A percentile compares a stretch with the other conserved stretches of the same genome.
Evolutionary conservation across 169 alveolate species (phyloP).

Genomic region (Cryptosporidium bovis): DNA sequence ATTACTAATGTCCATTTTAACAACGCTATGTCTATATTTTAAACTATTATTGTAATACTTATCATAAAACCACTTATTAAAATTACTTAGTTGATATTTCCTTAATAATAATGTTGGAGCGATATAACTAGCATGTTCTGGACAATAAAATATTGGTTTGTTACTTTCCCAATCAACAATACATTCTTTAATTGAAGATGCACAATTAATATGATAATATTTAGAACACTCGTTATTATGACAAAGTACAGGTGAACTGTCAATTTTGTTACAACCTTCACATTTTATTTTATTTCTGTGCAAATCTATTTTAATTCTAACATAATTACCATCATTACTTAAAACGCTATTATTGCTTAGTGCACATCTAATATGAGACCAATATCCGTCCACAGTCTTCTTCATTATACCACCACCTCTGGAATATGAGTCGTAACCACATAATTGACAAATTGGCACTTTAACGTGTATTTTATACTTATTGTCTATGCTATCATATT

Average conservation of each 20-base stretch:
- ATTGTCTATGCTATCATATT: background rate
- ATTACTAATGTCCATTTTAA: no score
- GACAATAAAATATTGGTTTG: slow-evolving; percentile 47
- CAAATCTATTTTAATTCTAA: slow-evolving; percentile 37
- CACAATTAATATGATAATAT: slow-evolving; percentile 54
- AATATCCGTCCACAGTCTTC: slow-evolving; percentile 42
- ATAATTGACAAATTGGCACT: slow-evolving; percentile 72
- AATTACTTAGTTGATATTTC: slow-evolving; percentile 43
- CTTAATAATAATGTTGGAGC: slow-evolving; percentile 66
- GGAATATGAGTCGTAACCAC: slow-evolving; percentile 60
- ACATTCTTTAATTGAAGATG: slow-evolving; percentile 46
- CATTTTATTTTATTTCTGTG: slow-evolving; percentile 51
- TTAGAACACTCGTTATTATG: slow-evolving; percentile 30
- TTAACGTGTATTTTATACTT: slow-evolving; percentile 12
- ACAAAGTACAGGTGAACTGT: slow-evolving; percentile 54
- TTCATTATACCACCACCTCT: slow-evolving; percentile 73
- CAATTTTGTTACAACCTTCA: slow-evolving; percentile 46
- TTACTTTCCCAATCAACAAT: slow-evolving; percentile 72
- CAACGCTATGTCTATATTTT: background rate
- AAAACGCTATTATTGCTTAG: slow-evolving; percentile 12
- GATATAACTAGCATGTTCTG: slow-evolving; percentile 46
- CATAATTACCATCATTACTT: slow-evolving; percentile 54
- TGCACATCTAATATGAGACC: slow-evolving; percentile 74
- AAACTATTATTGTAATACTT: background rate
- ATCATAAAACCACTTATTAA: slow-evolving; percentile 26